Conservation (phyloP, 1,284 basidiomycete species). For the Cutaneotrichosporon cutaneum region DNA sequence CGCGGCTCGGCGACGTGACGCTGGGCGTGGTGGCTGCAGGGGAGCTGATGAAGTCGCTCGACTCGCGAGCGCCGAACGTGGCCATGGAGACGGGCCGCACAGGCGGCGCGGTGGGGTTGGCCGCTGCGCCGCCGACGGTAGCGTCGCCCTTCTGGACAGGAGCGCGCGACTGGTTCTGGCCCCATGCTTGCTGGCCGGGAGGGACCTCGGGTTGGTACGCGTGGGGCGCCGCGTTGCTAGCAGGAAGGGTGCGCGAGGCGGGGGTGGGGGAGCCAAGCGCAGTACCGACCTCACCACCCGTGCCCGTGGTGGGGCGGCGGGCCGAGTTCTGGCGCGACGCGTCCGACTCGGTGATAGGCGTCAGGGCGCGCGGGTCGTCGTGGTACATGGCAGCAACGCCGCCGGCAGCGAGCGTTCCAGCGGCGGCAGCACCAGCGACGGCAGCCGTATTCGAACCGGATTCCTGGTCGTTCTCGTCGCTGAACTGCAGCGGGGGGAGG, state of each 20-base stretch:
- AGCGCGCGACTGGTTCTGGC: conserved; percentile 4
- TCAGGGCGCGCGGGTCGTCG: conserved; percentile 46
- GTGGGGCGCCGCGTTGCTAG: background rate
- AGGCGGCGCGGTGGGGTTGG: background rate
- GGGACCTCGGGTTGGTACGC: conserved; percentile 3
- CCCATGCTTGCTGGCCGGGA: conserved; percentile 2
- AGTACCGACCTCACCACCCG: background rate
- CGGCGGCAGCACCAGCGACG: background rate
- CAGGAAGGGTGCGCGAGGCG: background rate
- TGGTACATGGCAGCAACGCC: background rate
- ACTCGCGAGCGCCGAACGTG: conserved; percentile 5
- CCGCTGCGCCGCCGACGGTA: background rate
- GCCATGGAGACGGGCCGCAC: background rate
- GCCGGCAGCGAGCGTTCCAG: background rate
- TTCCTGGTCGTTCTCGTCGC: conserved; percentile 13
- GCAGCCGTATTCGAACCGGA: background rate
- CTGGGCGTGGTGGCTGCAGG: background rate
- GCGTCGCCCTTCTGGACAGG: background rate
- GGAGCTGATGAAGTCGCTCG: background rate
- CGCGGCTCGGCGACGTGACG: background rate
- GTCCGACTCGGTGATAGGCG: conserved; percentile 60
- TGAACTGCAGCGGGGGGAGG: conserved; percentile 44
- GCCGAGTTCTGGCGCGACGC: conserved; percentile 35
- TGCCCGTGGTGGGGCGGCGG: background rate
- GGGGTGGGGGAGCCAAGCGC: background rate